Percentiles rank a stretch among this genome's conserved stretches.
Conservation (phyloP, 148 eudicot genomes). For the Vaccinium corymbosum region DNA sequence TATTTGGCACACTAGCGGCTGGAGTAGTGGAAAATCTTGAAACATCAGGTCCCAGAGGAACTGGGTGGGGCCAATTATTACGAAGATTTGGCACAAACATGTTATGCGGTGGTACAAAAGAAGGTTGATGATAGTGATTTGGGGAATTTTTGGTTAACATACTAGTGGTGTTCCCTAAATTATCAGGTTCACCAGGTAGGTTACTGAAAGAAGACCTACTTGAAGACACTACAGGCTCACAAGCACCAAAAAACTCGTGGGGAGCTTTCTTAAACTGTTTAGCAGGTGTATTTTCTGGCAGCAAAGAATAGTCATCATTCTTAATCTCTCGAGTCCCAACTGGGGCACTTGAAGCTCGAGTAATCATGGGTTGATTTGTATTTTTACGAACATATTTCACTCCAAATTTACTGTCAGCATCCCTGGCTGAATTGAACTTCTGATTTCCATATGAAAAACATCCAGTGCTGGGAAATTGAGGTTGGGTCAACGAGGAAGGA, state of each 20-base stretch:
- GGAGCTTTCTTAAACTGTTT: slow-evolving; percentile 30
- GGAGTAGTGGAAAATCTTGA: slow-evolving; percentile 22
- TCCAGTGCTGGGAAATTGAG: slow-evolving; percentile 8
- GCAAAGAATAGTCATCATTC: slow-evolving; percentile 11
- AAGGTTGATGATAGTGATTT: slow-evolving; percentile 21
- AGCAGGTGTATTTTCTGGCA: slow-evolving; percentile 11
- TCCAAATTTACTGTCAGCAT: slow-evolving; percentile 22
- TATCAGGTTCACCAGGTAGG: slow-evolving; percentile 25
- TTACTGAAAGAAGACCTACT: slow-evolving; percentile 29
- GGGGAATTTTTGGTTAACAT: slow-evolving; percentile 16
- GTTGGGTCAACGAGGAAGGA: slow-evolving; percentile 9
- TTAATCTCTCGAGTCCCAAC: slow-evolving; percentile 26
- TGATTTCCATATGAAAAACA: slow-evolving; percentile 18
- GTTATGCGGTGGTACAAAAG: slow-evolving; percentile 28
- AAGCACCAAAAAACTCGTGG: slow-evolving; percentile 35
- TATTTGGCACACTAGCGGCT: slow-evolving; percentile 27
- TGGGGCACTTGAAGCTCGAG: slow-evolving; percentile 28
- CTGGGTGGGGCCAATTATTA: slow-evolving; percentile 21
- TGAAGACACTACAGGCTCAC: slow-evolving; percentile 26
- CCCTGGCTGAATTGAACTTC: slow-evolving; percentile 16
- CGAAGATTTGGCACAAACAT: slow-evolving; percentile 18
- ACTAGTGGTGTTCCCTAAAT: slow-evolving; percentile 15
- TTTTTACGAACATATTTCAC: slow-evolving; percentile 24
- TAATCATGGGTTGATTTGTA: slow-evolving; percentile 18
- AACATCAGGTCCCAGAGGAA: slow-evolving; percentile 24